Conservation (phyloP, 208 protist species). For the Crithidia thermophila region DNA sequence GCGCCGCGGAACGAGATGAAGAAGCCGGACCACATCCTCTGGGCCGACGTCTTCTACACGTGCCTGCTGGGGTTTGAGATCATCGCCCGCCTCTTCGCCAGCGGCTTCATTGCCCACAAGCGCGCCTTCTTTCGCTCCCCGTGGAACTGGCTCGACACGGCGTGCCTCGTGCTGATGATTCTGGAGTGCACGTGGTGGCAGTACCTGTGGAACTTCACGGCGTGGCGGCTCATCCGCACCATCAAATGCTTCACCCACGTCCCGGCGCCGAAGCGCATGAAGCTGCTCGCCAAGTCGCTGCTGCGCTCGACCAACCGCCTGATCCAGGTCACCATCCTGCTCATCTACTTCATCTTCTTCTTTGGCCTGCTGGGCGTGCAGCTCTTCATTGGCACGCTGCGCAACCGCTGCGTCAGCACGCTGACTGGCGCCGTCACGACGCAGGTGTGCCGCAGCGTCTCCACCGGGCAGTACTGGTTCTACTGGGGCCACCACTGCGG, state of each 20-base stretch:
- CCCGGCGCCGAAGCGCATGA: conserved; percentile 74
- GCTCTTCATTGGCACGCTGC: conserved; percentile 80
- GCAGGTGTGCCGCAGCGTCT: conserved; percentile 61
- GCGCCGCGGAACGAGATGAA: conserved; percentile 29
- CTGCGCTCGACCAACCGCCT: conserved; percentile 80
- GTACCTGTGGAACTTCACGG: conserved; percentile 84
- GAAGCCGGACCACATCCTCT: conserved; percentile 75
- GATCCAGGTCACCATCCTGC: conserved; percentile 67
- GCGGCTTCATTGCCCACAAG: conserved; percentile 76
- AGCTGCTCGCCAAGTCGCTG: conserved; percentile 88
- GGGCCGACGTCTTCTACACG: conserved; percentile 90
- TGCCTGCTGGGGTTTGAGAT: conserved; percentile 84
- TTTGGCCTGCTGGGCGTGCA: conserved; percentile 88
- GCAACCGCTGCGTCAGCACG: conserved; percentile 78
- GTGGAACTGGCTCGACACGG: conserved; percentile 93
- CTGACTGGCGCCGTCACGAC: conserved; percentile 52
- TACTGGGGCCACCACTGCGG: conserved; percentile 79
- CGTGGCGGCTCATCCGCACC: conserved; percentile 83
- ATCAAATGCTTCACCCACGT: conserved; percentile 85
- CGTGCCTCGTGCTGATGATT: conserved; percentile 81
- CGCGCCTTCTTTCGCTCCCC: conserved; percentile 88
- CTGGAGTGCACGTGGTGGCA: conserved; percentile 78
- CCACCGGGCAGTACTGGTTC: conserved; percentile 65
- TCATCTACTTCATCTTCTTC: conserved; percentile 89
- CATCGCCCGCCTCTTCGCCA: conserved; percentile 82